Base-by-base conservation (phyloP, 2,329 filamentous ascomycete species). In the Cladosporium austrohemisphaericum region DNA sequence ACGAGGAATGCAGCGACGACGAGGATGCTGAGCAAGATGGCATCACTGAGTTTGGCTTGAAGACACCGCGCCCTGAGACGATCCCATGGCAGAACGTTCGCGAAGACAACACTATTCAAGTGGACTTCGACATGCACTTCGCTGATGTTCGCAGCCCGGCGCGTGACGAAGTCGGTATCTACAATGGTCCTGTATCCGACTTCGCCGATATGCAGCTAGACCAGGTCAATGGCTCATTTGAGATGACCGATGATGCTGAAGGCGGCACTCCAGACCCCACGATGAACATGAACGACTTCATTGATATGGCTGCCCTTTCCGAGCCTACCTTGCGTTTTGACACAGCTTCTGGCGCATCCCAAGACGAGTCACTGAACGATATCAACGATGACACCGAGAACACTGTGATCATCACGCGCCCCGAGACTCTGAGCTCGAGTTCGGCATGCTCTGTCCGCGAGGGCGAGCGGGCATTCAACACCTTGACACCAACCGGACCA, bases 1-100 rank as follows among this genome's bases (percentile, higher is more conserved):
- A 31, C 0, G 33, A 22, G 22, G 33, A 16, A 23, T 31, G 23
- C n/a, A 40, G 44, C 19, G 41, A 49, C 6, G 43, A 51, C 4
- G 45, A 37, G 26, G 51, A 38, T 6, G 38, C 45, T 18, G 29
- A 41, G 13, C n/a, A 26, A 2, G 44, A 46, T 14, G 16, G 18
- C 7, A 31, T 25, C 5, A 25, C 41, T 11, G 43, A 49, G 13
- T 31, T 40, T 18, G 43, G 40, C 14, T 46, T 50, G 23, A 20
- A 37, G 19, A 56, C 58, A 10, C 50, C 54, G 14, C 41, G 43
- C n/a, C 58, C 58, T 13, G 58, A 64, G 36, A 65, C 61, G 1
- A 44, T 64, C 8, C 44, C 57, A n/a, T 65, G 62, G 62, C 53
- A 60, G 9, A 61, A 63, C 38, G 33, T 65, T 10, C 54, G 57